phyloP scores from a whole-genome alignment of 192 early-diverging fungal species.

The Linnemannia schmuckeri region DNA sequence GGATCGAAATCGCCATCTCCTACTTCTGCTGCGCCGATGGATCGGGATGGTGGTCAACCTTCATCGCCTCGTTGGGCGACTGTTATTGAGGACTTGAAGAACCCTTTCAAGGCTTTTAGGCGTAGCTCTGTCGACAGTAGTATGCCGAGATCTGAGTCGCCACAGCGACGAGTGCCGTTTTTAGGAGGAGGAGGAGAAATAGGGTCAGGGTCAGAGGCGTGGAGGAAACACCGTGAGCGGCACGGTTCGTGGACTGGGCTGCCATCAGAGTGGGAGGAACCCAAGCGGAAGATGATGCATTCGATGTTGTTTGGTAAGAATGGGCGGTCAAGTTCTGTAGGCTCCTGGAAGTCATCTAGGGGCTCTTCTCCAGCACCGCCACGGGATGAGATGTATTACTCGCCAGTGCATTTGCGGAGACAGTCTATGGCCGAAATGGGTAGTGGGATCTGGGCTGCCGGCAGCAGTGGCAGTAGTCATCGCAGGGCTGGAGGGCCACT shows the following conservation, averaged over 20 bases:
- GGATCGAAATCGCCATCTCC: neutral
- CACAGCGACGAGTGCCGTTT: neutral
- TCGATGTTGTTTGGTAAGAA: constrained; percentile 45
- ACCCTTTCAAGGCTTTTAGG: constrained; percentile 36
- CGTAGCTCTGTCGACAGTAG: constrained; percentile 6
- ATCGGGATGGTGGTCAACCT: neutral
- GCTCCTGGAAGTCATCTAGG: constrained; percentile 5
- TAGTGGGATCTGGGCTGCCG: neutral
- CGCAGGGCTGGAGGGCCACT: neutral
- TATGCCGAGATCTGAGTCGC: neutral
- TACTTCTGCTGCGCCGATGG: neutral
- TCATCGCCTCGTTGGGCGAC: neutral
- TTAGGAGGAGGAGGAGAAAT: neutral
- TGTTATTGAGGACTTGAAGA: constrained; percentile 41
- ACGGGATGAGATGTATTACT: neutral
- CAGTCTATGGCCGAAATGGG: constrained; percentile 5
- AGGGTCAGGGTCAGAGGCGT: neutral
- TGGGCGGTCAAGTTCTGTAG: constrained; percentile 19
- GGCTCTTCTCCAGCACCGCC: constrained; percentile 4
- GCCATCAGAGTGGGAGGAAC: constrained; percentile 51
- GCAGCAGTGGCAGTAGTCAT: neutral
- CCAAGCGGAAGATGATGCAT: constrained; percentile 32
- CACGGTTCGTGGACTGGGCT: constrained; percentile 34
- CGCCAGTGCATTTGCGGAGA: neutral
- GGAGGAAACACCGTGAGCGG: constrained; percentile 13